A percentile compares a stretch with the other conserved stretches of the same genome.
Evolutionary conservation across 768 basidiomycete species (phyloP).

Genomic region (Rhizopogon vinicolor): DNA sequence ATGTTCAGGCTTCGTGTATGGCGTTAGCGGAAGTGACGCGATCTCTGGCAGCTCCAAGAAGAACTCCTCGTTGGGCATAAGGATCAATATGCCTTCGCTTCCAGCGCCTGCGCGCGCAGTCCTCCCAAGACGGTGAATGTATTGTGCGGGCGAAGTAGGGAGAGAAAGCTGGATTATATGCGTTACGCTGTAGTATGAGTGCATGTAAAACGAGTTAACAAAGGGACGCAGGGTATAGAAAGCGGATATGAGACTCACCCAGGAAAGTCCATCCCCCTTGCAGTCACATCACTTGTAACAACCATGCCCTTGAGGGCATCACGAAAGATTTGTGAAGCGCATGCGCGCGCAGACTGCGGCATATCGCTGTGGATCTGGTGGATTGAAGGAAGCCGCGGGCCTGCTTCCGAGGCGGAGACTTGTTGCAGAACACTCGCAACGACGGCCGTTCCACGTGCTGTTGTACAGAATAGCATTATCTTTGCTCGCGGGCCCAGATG

Average conservation of each 20-base stretch:
- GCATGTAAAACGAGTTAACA: not conserved
- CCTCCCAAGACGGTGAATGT: constrained; percentile 75
- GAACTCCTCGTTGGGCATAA: constrained; percentile 43
- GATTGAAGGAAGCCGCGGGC: constrained; percentile 31
- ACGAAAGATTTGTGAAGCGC: constrained; percentile 47
- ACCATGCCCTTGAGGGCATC: constrained; percentile 35
- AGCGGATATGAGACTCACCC: constrained; percentile 28
- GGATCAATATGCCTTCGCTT: constrained; percentile 54
- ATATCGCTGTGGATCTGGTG: constrained; percentile 57
- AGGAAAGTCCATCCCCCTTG: constrained; percentile 67
- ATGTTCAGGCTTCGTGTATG: constrained; percentile 17
- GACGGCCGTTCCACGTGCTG: constrained; percentile 52
- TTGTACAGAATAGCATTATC: constrained; percentile 64
- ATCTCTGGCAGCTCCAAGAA: constrained; percentile 43
- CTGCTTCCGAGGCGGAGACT: constrained; percentile 15
- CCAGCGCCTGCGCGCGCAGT: constrained; percentile 70
- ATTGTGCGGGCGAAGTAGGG: constrained; percentile 68
- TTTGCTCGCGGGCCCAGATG: constrained; percentile 33
- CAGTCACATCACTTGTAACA: constrained; percentile 53
- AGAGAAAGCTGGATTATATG: constrained; percentile 60
- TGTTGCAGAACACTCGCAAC: constrained; percentile 28
- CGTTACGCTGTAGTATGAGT: constrained; percentile 39
- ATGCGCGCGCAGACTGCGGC: constrained; percentile 43
- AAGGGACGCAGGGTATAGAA: not conserved
- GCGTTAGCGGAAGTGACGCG: constrained; percentile 35